phyloP scores from a whole-genome alignment of 495 filamentous ascomycete species.

The Hypoxylon rickii region DNA sequence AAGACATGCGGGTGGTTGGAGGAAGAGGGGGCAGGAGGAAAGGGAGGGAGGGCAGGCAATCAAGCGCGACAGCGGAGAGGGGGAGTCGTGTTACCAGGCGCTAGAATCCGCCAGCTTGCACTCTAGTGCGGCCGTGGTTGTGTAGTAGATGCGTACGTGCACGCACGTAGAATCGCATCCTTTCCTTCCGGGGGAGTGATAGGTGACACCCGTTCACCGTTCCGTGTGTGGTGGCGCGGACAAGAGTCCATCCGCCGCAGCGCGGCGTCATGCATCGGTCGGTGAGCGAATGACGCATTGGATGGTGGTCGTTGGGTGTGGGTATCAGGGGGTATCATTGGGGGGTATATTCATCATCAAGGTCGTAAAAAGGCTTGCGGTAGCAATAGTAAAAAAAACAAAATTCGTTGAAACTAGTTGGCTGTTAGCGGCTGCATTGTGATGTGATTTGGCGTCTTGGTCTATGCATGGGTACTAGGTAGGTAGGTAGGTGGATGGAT shows the following conservation, averaged over 20 bases:
- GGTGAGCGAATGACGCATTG: background rate
- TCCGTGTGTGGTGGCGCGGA: background rate
- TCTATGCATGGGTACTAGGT: background rate
- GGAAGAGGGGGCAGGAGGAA: no score
- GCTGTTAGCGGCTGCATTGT: background rate
- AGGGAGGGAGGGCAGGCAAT: no score
- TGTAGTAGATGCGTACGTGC: no score
- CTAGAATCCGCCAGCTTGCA: no score
- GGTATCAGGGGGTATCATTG: slow-evolving; percentile 33
- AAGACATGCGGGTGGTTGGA: no score
- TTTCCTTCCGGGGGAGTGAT: no score
- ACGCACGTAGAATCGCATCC: no score
- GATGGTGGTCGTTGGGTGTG: no score
- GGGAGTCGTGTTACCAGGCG: slow-evolving; percentile 6
- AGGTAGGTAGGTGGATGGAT: slow-evolving; percentile 1
- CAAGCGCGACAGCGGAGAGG: background rate
- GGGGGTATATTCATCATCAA: slow-evolving; percentile 24
- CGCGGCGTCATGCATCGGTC: slow-evolving; percentile 1
- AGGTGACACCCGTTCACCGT: background rate
- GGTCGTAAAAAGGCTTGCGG: no score
- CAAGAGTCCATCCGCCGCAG: background rate
- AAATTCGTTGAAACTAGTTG: background rate
- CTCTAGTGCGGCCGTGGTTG: no score
- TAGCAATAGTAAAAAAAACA: background rate
- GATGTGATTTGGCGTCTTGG: no score